phyloP scores from a whole-genome alignment of 495 filamentous ascomycete species.

The Talaromyces trachyspermus region DNA sequence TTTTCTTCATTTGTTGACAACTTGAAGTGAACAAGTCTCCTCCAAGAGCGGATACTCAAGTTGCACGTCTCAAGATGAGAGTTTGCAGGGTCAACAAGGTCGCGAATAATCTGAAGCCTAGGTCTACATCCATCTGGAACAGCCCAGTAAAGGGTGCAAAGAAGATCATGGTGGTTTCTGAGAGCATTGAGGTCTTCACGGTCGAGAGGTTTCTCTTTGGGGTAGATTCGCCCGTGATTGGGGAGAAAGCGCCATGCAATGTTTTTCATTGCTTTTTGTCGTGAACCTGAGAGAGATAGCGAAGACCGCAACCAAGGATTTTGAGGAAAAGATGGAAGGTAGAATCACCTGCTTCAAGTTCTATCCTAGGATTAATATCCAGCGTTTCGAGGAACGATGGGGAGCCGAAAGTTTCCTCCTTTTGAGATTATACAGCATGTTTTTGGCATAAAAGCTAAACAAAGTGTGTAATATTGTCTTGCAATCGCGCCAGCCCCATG shows the following conservation, averaged over 20 bases:
- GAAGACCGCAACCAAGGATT: conserved; percentile 63
- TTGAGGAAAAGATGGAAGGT: conserved; percentile 94
- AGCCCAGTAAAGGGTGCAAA: conserved; percentile 82
- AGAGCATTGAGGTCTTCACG: conserved; percentile 76
- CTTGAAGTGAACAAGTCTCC: conserved; percentile 68
- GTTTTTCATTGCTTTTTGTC: conserved; percentile 64
- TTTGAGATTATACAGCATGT: conserved; percentile 61
- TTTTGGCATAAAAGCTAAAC: conserved; percentile 86
- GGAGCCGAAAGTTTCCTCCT: conserved; percentile 70
- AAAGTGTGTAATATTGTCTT: conserved; percentile 68
- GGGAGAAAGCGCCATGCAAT: conserved; percentile 74
- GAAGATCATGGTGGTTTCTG: conserved; percentile 87
- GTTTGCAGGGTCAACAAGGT: conserved; percentile 66
- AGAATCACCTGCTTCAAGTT: conserved; percentile 59
- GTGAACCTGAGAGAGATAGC: conserved; percentile 48
- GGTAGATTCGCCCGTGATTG: conserved; percentile 80
- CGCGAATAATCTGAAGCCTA: conserved; percentile 59
- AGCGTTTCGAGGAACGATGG: conserved; percentile 73
- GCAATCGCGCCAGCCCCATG: conserved; percentile 83
- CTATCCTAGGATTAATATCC: conserved; percentile 50
- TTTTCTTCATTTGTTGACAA: conserved; percentile 50
- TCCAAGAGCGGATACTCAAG: conserved; percentile 77
- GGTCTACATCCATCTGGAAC: conserved; percentile 67
- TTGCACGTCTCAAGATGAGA: conserved; percentile 83
- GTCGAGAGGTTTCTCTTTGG: conserved; percentile 68